phyloP scores from a whole-genome alignment of 139 green algal genomes.

The Tetradesmus lagerheimii region DNA sequence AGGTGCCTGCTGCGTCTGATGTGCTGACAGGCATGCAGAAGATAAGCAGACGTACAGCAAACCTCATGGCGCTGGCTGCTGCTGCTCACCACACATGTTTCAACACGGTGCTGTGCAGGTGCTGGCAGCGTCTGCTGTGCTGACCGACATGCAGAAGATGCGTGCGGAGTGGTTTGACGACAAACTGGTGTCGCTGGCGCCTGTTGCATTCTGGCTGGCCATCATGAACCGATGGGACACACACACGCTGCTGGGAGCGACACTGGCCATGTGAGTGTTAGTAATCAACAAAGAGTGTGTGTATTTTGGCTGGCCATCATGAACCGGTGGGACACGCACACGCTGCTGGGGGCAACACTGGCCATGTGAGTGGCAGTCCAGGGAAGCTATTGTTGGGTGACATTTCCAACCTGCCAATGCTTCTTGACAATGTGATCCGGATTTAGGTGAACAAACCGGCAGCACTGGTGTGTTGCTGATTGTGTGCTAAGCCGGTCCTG shows the following conservation, averaged over 20 bases:
- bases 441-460: too few relatives aligned
- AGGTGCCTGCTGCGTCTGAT: too few relatives aligned
- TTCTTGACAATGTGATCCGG: too few relatives aligned
- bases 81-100: too few relatives aligned
- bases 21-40: too few relatives aligned
- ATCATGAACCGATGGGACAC: neutral
- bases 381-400: too few relatives aligned
- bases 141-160: constrained; percentile 5
- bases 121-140: neutral
- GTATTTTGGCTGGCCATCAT: neutral
- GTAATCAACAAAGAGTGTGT: too few relatives aligned
- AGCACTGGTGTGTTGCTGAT: too few relatives aligned
- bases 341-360: neutral
- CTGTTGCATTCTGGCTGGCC: neutral
- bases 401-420: too few relatives aligned
- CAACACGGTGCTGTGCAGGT: neutral
- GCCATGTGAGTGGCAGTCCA: neutral
- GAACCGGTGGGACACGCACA: neutral
- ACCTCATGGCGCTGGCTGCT: too few relatives aligned
- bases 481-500: neutral
- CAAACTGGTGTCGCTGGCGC: constrained; percentile 6
- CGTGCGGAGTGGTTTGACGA: constrained; percentile 7
- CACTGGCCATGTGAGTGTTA: neutral
- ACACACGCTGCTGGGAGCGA: constrained; percentile 1
- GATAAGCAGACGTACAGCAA: too few relatives aligned